phyloP scores from a whole-genome alignment of 345 rosid species.

The Eucalyptus curtisii region DNA sequence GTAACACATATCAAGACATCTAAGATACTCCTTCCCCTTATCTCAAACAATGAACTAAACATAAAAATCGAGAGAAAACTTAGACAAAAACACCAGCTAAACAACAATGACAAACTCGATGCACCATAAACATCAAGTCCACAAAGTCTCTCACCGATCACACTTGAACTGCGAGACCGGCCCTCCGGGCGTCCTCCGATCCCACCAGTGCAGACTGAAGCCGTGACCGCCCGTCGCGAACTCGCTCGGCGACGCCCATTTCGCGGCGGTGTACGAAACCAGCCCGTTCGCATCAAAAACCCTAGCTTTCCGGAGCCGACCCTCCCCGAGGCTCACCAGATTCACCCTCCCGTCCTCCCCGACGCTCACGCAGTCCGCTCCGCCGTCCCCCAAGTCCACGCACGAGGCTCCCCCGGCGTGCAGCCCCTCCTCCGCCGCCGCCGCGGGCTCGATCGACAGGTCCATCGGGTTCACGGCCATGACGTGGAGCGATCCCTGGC shows the following conservation, averaged over 20 bases:
- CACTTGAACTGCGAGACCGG: constrained; percentile 74
- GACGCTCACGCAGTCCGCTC: constrained; percentile 51
- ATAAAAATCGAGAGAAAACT: not conserved
- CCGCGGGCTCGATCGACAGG: constrained; percentile 12
- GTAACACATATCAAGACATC: not conserved
- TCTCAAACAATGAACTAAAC: not conserved
- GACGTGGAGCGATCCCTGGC: constrained; percentile 42
- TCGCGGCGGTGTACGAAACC: constrained; percentile 62
- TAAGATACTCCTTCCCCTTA: not conserved
- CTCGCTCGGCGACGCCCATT: constrained; percentile 80
- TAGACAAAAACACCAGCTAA: not conserved
- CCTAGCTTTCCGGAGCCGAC: constrained; percentile 25
- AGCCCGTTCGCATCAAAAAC: constrained; percentile 67
- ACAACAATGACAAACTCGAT: not conserved
- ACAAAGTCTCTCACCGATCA: constrained; percentile 38
- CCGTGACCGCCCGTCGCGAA: constrained; percentile 87
- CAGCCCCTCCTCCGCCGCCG: constrained; percentile 12
- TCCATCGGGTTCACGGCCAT: constrained; percentile 14
- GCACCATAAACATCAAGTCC: not conserved
- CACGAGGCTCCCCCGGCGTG: constrained; percentile 47
- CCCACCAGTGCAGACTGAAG: constrained; percentile 88
- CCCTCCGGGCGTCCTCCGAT: constrained; percentile 57
- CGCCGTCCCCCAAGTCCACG: constrained; percentile 55
- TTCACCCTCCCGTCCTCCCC: constrained; percentile 41
- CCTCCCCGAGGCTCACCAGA: constrained; percentile 38